These are phyloP conservation scores for Linderniella brevidens DNA, from an alignment of 257 asterid genomes.

Conservation along the genomic window DNA sequence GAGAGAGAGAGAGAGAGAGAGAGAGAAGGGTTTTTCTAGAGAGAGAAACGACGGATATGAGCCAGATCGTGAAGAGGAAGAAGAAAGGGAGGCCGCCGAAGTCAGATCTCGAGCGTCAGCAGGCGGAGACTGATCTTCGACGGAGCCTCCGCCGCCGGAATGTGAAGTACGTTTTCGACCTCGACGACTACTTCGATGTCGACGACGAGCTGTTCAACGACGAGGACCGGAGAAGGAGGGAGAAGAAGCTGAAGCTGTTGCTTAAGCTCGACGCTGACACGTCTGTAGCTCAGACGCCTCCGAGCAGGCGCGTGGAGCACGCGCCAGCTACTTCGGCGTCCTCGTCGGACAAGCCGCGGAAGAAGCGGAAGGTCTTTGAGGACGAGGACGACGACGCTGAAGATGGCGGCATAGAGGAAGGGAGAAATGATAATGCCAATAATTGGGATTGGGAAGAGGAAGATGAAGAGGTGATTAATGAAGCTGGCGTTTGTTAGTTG, in stretches of 20 bases:
- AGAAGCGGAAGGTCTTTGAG: constrained; percentile 50
- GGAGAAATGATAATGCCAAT: constrained; percentile 23
- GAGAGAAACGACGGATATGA: constrained; percentile 29
- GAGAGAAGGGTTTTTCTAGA: constrained; percentile 15
- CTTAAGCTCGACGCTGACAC: constrained; percentile 38
- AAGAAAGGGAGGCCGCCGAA: constrained; percentile 84
- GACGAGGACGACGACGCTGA: constrained; percentile 19
- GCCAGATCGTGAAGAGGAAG: constrained; percentile 84
- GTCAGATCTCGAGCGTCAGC: constrained; percentile 33
- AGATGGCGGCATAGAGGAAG: constrained; percentile 17
- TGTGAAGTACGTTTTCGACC: constrained; percentile 79
- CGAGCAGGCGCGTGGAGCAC: constrained; percentile 35
- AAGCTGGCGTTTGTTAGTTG: constrained; percentile 14
- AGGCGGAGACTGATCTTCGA: constrained; percentile 43
- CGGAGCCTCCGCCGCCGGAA: constrained; percentile 84
- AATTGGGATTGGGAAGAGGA: no score
- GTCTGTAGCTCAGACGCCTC: constrained; percentile 10
- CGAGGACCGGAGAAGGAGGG: constrained; percentile 47
- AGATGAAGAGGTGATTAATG: no score
- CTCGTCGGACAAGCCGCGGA: constrained; percentile 32
- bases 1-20: constrained; percentile 22
- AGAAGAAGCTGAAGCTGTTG: constrained; percentile 68
- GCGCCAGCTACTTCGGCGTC: constrained; percentile 29
- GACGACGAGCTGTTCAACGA: constrained; percentile 75
- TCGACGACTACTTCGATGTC: constrained; percentile 91